Percentiles rank a stretch among this genome's conserved stretches.
Evolutionary conservation across 345 rosid species (phyloP).

Genomic region (Viola odorata): DNA sequence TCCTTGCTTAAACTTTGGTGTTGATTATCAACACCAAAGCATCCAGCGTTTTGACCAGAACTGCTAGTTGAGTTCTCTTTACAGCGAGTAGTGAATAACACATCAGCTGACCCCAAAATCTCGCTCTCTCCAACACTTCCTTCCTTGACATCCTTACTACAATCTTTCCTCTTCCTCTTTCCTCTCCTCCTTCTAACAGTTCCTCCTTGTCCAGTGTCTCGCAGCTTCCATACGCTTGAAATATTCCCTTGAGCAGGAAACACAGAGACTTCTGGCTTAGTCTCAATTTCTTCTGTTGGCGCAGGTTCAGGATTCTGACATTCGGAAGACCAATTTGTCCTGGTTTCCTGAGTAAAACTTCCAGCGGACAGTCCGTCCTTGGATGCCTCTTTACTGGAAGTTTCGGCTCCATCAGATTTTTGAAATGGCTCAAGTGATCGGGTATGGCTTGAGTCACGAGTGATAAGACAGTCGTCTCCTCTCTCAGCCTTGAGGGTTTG

Average conservation of each 20-base stretch:
- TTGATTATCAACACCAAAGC: constrained; percentile 25
- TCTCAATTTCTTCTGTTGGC: constrained; percentile 31
- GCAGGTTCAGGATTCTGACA: constrained; percentile 25
- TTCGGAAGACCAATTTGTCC: constrained; percentile 49
- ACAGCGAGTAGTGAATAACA: constrained; percentile 32
- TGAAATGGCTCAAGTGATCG: constrained; percentile 48
- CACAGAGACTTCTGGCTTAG: constrained; percentile 32
- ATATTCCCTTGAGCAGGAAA: constrained; percentile 28
- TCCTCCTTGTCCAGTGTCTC: constrained; percentile 35
- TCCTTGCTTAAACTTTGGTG: constrained; percentile 23
- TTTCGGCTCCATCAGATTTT: constrained; percentile 50
- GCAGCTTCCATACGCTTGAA: constrained; percentile 28
- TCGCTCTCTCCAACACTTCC: constrained; percentile 68
- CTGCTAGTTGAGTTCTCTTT: constrained; percentile 42
- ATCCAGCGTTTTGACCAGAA: constrained; percentile 28
- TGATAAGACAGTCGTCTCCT: constrained; percentile 28
- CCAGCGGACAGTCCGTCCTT: constrained; percentile 71
- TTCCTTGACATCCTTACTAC: constrained; percentile 50
- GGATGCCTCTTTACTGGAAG: constrained; percentile 50
- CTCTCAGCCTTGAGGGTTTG: constrained; percentile 60
- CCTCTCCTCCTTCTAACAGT: constrained; percentile 66
- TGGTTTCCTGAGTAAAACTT: constrained; percentile 67
- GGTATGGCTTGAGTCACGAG: constrained; percentile 57
- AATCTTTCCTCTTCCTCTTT: constrained; percentile 71
- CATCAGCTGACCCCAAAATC: constrained; percentile 38